A percentile compares a stretch with the other conserved stretches of the same genome.
Conservation (phyloP, 106 monocot genomes). For the Xerophyta viscosa region DNA sequence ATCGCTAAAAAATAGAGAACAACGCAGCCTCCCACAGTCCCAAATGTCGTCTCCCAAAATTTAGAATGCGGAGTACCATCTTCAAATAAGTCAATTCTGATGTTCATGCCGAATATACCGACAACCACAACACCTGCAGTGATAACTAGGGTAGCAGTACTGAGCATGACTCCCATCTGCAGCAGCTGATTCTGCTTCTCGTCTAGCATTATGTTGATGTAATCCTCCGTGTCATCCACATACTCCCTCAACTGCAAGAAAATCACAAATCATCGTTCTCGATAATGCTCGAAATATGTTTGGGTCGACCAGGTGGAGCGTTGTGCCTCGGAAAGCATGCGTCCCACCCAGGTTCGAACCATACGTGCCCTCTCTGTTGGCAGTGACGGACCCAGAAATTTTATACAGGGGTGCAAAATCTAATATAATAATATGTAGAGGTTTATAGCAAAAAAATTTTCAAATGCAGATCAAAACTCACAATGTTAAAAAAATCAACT, state of each 20-base stretch:
- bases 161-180: conserved; percentile 4
- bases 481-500: too few relatives aligned
- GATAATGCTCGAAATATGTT: too few relatives aligned
- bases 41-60: conserved; percentile 4
- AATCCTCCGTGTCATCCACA: conserved; percentile 9
- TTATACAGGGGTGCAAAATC: too few relatives aligned
- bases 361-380: too few relatives aligned
- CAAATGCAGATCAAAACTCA: too few relatives aligned
- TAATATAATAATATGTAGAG: too few relatives aligned
- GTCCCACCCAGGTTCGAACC: too few relatives aligned
- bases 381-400: too few relatives aligned
- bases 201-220: conserved; percentile 10
- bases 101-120: conserved; percentile 11
- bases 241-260: conserved; percentile 11
- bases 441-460: too few relatives aligned
- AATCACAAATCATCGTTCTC: not conserved
- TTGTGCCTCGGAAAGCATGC: too few relatives aligned
- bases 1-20: conserved; percentile 17
- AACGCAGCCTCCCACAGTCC: conserved; percentile 13
- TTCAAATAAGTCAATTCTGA: not conserved
- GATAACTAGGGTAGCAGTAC: not conserved
- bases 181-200: conserved; percentile 7
- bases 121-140: conserved; percentile 9
- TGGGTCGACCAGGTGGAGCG: too few relatives aligned
- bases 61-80: not conserved